These are phyloP conservation scores for Colletotrichum sp. DNA, from an alignment of 2,329 filamentous ascomycete species.

Conservation along the genomic window DNA sequence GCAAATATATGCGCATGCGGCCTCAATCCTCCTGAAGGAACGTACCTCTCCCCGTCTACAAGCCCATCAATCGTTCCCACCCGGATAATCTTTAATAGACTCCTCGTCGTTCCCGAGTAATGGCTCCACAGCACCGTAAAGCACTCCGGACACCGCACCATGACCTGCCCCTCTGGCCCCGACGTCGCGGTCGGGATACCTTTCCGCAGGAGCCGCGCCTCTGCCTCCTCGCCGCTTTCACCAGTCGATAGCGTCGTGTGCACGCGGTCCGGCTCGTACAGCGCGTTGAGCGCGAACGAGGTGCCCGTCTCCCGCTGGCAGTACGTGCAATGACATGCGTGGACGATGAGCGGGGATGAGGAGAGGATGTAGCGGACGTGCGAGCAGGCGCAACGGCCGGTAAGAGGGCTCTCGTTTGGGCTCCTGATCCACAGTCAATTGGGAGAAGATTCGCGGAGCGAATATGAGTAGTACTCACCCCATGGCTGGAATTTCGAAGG, in stretches of 20 bases:
- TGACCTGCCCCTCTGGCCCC: not conserved
- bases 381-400: not conserved
- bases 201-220: not conserved
- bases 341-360: not conserved
- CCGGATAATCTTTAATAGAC: not conserved
- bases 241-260: not conserved
- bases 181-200: not conserved
- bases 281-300: not conserved
- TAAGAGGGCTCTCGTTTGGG: not conserved
- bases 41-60: not conserved
- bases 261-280: not conserved
- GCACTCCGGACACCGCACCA: not conserved
- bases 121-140: not conserved
- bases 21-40: not conserved
- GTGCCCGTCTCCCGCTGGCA: not conserved
- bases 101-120: not conserved
- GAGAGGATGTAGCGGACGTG: not conserved
- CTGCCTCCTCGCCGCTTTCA: not conserved
- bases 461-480: not conserved
- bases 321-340: not conserved
- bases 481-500: not conserved
- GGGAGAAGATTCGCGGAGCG: not conserved
- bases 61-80: not conserved
- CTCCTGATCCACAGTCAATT: not conserved
- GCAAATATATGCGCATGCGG: not conserved